phyloP scores from a whole-genome alignment of 164 flowering plant genomes.

The Nymphaea colorata region DNA sequence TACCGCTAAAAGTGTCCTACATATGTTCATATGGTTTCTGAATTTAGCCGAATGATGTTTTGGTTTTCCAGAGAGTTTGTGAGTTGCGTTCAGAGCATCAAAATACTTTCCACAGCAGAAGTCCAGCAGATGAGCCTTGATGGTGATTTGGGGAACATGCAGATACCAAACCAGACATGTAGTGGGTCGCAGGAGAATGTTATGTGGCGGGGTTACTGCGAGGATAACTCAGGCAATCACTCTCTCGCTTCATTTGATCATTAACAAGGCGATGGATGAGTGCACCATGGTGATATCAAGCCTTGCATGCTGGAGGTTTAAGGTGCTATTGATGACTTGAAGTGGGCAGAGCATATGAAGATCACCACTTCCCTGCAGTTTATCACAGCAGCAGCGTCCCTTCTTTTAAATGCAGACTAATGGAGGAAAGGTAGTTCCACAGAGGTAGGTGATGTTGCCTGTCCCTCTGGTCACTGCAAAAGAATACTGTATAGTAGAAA shows the following conservation, averaged over 20 bases:
- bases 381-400: neutral
- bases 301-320: neutral
- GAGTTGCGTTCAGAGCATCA: constrained; percentile 84
- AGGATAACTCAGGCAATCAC: constrained; percentile 37
- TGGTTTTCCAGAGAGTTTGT: constrained; percentile 62
- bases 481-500: neutral
- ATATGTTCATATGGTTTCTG: neutral
- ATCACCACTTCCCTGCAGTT: neutral
- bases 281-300: neutral
- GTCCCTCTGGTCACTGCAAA: neutral
- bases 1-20: too few species aligned
- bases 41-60: neutral
- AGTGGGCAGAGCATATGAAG: neutral
- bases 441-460: neutral
- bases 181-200: constrained; percentile 68
- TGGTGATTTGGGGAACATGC: constrained; percentile 48
- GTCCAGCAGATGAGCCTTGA: constrained; percentile 91
- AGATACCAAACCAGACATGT: constrained; percentile 54
- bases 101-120: constrained; percentile 75
- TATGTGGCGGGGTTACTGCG: constrained; percentile 59
- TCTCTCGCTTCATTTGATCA: neutral
- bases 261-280: neutral
- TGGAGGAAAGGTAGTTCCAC: neutral
- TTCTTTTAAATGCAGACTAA: too few species aligned
- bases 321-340: neutral